A percentile compares a stretch with the other conserved stretches of the same genome.
phyloP scores from a whole-genome alignment of 768 basidiomycete species.

The Russula foetens region DNA sequence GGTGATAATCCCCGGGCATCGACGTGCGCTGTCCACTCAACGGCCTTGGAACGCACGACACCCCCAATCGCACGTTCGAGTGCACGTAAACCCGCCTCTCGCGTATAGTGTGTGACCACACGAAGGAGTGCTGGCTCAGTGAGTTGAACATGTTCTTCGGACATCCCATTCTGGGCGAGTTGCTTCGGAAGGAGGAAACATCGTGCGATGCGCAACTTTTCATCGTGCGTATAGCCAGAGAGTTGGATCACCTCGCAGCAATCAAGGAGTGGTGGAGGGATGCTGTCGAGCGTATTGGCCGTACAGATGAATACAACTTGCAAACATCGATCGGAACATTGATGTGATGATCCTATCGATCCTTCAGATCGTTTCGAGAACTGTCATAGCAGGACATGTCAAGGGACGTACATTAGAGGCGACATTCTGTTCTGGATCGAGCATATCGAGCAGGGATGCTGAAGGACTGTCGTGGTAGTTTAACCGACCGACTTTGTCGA shows the following conservation, averaged over 20 bases:
- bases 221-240: slow-evolving; percentile 80
- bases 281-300: slow-evolving; percentile 84
- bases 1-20: slow-evolving; percentile 29
- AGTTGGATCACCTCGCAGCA: slow-evolving; percentile 85
- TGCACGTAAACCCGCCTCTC: slow-evolving; percentile 89
- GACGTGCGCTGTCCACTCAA: slow-evolving; percentile 74
- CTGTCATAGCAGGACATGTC: not conserved
- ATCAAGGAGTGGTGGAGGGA: slow-evolving; percentile 80
- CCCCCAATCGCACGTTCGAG: slow-evolving; percentile 82
- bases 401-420: slow-evolving; percentile 53
- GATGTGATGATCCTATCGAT: slow-evolving; percentile 76
- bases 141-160: slow-evolving; percentile 50
- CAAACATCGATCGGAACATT: slow-evolving; percentile 81
- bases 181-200: slow-evolving; percentile 89
- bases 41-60: slow-evolving; percentile 88
- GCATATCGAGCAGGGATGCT: slow-evolving; percentile 83
- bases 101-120: slow-evolving; percentile 73
- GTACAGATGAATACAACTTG: slow-evolving; percentile 92
- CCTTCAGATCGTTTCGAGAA: slow-evolving; percentile 24
- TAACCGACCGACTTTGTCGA: slow-evolving; percentile 83
- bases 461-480: slow-evolving; percentile 91
- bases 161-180: slow-evolving; percentile 66
- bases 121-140: slow-evolving; percentile 62
- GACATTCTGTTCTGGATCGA: slow-evolving; percentile 92
- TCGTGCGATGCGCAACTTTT: slow-evolving; percentile 85